These are phyloP conservation scores for Tremella mesenterica DNA, from an alignment of 768 basidiomycete genomes.

Conservation along the genomic window DNA sequence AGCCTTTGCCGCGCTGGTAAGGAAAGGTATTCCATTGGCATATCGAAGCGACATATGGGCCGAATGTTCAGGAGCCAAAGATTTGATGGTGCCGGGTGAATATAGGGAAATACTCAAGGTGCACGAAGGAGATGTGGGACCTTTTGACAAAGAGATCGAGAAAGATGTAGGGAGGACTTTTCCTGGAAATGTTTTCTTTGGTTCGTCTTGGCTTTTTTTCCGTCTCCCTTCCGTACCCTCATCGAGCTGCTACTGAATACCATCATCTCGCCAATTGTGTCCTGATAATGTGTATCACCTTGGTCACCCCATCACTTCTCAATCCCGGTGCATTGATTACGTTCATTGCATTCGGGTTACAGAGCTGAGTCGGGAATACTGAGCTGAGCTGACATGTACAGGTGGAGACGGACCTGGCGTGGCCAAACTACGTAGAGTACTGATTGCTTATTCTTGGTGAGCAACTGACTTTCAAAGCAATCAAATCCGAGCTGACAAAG, in stretches of 20 bases:
- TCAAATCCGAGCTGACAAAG: background rate
- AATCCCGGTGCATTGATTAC: too few relatives aligned
- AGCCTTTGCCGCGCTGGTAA: constrained; percentile 69
- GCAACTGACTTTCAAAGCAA: constrained; percentile 30
- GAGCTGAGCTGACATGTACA: constrained; percentile 2
- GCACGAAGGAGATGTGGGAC: constrained; percentile 41
- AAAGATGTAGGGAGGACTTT: constrained; percentile 79
- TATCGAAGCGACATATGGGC: constrained; percentile 39
- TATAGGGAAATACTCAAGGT: constrained; percentile 70
- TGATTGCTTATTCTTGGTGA: constrained; percentile 85
- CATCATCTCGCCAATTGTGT: too few relatives aligned
- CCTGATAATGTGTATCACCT: too few relatives aligned
- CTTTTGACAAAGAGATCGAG: constrained; percentile 67
- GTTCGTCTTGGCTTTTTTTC: constrained; percentile 34
- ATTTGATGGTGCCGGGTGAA: constrained; percentile 81
- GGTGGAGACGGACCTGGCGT: constrained; percentile 85
- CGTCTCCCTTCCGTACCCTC: too few relatives aligned
- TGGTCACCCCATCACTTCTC: too few relatives aligned
- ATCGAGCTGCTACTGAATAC: too few relatives aligned
- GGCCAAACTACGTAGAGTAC: constrained; percentile 75
- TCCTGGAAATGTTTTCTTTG: constrained; percentile 94
- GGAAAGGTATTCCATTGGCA: constrained; percentile 65
- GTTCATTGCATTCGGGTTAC: too few relatives aligned
- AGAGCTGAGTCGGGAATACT: too few relatives aligned
- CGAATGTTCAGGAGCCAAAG: constrained; percentile 87